Evolutionary conservation across 75 land plant species (phyloP).

Genomic region (Chamaecyparis obtusa): DNA sequence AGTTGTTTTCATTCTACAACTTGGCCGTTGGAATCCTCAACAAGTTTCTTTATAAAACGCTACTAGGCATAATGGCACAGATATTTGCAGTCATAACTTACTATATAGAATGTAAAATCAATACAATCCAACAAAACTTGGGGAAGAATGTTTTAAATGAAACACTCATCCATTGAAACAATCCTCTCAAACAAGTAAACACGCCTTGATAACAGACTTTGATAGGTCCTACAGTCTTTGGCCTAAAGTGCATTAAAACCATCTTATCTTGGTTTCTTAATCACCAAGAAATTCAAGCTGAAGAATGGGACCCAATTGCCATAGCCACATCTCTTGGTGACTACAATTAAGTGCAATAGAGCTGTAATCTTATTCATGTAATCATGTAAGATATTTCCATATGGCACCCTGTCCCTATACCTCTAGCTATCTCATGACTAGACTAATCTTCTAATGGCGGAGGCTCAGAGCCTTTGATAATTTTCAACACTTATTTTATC

Average conservation of each 20-base stretch:
- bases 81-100: neutral
- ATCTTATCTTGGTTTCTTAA: neutral
- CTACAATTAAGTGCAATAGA: neutral
- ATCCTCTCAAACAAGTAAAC: neutral
- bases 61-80: neutral
- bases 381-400: neutral
- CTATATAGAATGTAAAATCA: neutral
- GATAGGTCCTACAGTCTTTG: neutral
- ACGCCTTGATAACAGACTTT: neutral
- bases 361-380: neutral
- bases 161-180: neutral
- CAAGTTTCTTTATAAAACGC: neutral
- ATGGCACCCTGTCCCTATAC: neutral
- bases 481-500: neutral
- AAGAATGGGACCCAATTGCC: neutral
- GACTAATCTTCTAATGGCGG: neutral
- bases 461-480: neutral
- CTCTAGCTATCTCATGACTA: neutral
- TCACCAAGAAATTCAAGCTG: neutral
- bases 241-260: neutral
- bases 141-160: neutral
- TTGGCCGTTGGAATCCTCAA: neutral
- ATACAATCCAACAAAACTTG: neutral
- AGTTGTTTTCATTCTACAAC: neutral
- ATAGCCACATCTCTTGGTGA: neutral